Evolutionary conservation across 2,329 filamentous ascomycete species (phyloP).

Genomic region (Rutstroemia sp.): DNA sequence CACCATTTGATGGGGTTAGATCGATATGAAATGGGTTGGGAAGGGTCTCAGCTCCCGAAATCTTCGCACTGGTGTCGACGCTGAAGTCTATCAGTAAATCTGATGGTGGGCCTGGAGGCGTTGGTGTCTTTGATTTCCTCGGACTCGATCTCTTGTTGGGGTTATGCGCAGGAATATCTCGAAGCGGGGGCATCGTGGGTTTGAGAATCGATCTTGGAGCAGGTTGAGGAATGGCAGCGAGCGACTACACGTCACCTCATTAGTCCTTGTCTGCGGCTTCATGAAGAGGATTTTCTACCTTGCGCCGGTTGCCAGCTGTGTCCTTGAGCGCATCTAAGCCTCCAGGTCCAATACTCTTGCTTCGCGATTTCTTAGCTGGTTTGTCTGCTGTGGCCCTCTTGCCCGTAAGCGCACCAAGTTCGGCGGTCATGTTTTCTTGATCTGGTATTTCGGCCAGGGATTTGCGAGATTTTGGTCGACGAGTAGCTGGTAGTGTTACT

Average conservation of each 20-base stretch:
- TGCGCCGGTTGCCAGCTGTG: slow-evolving; percentile 67
- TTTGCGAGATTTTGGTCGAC: slow-evolving; percentile 52
- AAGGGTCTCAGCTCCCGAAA: slow-evolving; percentile 34
- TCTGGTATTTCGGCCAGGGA: slow-evolving; percentile 64
- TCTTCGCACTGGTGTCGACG: slow-evolving; percentile 15
- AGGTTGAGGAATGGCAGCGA: slow-evolving; percentile 31
- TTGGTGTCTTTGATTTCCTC: slow-evolving; percentile 24
- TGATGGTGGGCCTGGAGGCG: slow-evolving; percentile 9
- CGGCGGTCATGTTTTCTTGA: slow-evolving; percentile 72
- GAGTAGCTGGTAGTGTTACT: slow-evolving; percentile 46
- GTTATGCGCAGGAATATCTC: slow-evolving; percentile 53
- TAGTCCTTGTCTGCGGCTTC: not conserved
- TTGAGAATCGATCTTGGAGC: slow-evolving; percentile 70
- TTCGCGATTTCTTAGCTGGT: slow-evolving; percentile 61
- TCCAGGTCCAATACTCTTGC: slow-evolving; percentile 93
- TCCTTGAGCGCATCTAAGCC: slow-evolving; percentile 76
- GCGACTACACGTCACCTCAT: slow-evolving; percentile 21
- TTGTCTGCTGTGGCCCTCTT: slow-evolving; percentile 22
- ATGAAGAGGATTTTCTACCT: slow-evolving; percentile 46
- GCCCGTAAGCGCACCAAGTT: slow-evolving; percentile 42
- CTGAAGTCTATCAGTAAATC: slow-evolving; percentile 26
- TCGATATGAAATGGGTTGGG: slow-evolving; percentile 39
- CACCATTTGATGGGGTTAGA: slow-evolving; percentile 30
- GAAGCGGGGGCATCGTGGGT: slow-evolving; percentile 60
- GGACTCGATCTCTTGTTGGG: slow-evolving; percentile 24